phyloP scores from a whole-genome alignment of 768 basidiomycete species.

The Tremella mesenterica region DNA sequence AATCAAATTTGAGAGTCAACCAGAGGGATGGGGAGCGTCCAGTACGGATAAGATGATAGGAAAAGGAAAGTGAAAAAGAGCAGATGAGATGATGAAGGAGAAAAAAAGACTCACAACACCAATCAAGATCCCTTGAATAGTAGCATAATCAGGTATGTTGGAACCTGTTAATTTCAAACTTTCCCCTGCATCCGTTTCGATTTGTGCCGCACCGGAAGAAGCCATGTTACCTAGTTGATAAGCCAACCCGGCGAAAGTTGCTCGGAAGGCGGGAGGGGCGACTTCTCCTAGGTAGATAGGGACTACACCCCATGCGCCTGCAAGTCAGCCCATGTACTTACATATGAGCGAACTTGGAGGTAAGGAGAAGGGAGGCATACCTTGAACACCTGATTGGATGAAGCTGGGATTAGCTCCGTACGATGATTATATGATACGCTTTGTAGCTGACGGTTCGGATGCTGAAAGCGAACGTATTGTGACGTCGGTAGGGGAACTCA shows the following conservation, averaged over 20 bases:
- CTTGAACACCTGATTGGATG: constrained; percentile 79
- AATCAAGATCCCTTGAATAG: constrained; percentile 73
- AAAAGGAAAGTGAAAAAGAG: background rate
- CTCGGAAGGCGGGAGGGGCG: constrained; percentile 79
- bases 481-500: no score
- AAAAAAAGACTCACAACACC: constrained; percentile 45
- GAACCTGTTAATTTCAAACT: constrained; percentile 50
- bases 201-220: constrained; percentile 66
- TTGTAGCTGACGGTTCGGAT: no score
- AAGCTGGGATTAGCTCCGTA: no score
- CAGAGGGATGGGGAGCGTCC: background rate
- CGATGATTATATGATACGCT: no score
- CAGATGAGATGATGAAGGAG: background rate
- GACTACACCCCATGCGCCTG: constrained; percentile 82
- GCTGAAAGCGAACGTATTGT: no score
- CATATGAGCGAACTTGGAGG: no score
- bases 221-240: constrained; percentile 63
- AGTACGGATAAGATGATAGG: background rate
- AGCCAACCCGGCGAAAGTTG: constrained; percentile 74
- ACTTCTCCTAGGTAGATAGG: constrained; percentile 76
- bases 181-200: constrained; percentile 62
- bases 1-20: background rate
- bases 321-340: no score
- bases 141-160: constrained; percentile 59
- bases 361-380: no score